A percentile compares a stretch with the other conserved stretches of the same genome.
Evolutionary conservation across 345 rosid genomes (phyloP).

Genomic region (Gossypium bickii): DNA sequence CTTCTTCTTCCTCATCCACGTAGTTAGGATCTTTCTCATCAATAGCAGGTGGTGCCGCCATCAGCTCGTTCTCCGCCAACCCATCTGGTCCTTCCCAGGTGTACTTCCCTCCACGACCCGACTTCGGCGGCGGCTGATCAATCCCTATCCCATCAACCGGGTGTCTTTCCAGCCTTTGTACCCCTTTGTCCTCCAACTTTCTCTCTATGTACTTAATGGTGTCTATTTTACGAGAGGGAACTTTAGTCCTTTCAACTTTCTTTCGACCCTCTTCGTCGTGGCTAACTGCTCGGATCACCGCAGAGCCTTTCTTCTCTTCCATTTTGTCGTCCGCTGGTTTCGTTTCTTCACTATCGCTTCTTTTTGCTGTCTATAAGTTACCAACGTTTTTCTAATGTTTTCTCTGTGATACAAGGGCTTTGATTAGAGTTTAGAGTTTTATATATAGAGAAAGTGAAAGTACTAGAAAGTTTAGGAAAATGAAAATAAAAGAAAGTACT

Average conservation of each 20-base stretch:
- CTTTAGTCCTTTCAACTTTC: conserved; percentile 39
- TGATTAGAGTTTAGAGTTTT: not conserved
- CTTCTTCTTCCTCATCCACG: conserved; percentile 53
- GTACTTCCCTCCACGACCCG: conserved; percentile 82
- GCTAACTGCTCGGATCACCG: conserved; percentile 39
- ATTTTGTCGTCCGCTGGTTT: conserved; percentile 39
- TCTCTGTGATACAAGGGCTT: not conserved
- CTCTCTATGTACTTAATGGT: conserved; percentile 55
- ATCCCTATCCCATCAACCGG: conserved; percentile 59
- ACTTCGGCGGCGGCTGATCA: conserved; percentile 51
- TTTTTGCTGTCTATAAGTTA: not conserved
- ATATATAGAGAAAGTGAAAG: not conserved
- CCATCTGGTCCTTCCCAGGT: conserved; percentile 82
- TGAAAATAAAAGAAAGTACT: not conserved
- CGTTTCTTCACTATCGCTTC: conserved; percentile 6
- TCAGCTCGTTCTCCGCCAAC: conserved; percentile 46
- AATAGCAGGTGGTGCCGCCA: conserved; percentile 46
- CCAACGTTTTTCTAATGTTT: not conserved
- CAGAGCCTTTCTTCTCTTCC: conserved; percentile 43
- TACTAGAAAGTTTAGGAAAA: not conserved
- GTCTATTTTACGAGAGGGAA: conserved; percentile 44
- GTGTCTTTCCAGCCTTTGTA: conserved; percentile 71
- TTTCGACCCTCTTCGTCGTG: conserved; percentile 47
- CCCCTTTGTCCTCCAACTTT: conserved; percentile 69
- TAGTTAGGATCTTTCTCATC: conserved; percentile 81